Evolutionary conservation across 805 yeast species (phyloP), one percentile per base, ranked within the genome.

Genomic region (Saccharomyces kudriavzevii): DNA sequence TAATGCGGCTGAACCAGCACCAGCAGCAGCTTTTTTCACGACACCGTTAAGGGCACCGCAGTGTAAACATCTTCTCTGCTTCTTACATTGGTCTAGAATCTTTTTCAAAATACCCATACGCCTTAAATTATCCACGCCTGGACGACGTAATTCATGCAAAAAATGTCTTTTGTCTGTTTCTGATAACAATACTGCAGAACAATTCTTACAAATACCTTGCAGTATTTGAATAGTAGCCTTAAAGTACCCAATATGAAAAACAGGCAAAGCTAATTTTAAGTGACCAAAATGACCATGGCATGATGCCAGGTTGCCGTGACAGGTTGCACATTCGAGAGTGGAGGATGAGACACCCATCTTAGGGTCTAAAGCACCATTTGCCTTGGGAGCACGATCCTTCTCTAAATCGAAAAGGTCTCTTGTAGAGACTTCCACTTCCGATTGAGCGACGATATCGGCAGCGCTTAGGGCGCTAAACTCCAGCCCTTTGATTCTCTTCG

Each of bases 231-330:
- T 87, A 24, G 89, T 87, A 46, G 91, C 84, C 69, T 92, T 92
- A 78, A 94, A 94, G 70, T 91, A 94, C 20, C 99, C 99, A 48
- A 94, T 94, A 66, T 94, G 99, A 74, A 92, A 94, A 13, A 91
- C 98, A 1, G 99, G 99, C 47, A 94, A 75, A 0, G 98, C 96
- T 51, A 94, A 77, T 63, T 89, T 82, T 58, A 94, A 81, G 65
- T 95, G 97, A 45, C 99, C 99, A 69, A 94, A 94, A 73, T 94
- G 99, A 54, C 99, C 99, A 72, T 92, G 97, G 70, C 99, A 94
- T 1, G 96, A 81, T 0, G 96, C 96, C 58, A 94, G 74, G 60
- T 83, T 83, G 2, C 98, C 98, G 62, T 83, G 89, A 72, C 99
- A 94, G 0, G 98, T 95, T 13, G 80, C 69, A 75, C 99, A 94